Percentiles rank a stretch among this genome's conserved stretches.
These are phyloP conservation scores for Diversispora epigaea DNA, from an alignment of 192 early-diverging fungal species.

Conservation along the genomic window DNA sequence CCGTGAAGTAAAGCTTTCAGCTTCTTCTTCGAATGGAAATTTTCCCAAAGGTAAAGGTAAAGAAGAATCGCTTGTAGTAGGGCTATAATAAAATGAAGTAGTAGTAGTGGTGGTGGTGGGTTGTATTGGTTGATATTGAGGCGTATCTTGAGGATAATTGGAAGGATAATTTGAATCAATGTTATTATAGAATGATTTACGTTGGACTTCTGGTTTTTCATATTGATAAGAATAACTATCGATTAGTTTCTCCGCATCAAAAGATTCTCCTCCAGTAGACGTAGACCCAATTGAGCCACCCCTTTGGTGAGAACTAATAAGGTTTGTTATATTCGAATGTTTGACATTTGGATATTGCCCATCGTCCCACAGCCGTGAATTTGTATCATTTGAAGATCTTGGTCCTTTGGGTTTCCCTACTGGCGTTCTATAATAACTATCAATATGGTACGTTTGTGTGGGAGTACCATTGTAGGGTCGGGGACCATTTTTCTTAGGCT, in stretches of 20 bases:
- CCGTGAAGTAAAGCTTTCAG: background rate
- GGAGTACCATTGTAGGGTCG: conserved; percentile 11
- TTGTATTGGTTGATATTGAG: background rate
- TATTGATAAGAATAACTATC: background rate
- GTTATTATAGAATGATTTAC: background rate
- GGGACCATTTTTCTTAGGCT: conserved; percentile 12
- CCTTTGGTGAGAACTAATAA: background rate
- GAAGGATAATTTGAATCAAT: background rate
- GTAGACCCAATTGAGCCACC: background rate
- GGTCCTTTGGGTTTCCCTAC: background rate
- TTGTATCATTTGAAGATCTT: background rate
- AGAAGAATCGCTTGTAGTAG: background rate
- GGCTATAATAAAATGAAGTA: background rate
- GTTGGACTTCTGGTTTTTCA: background rate
- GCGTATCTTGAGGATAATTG: background rate
- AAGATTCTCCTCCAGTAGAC: background rate
- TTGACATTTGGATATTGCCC: background rate
- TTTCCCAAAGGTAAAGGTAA: background rate
- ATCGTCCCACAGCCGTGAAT: conserved; percentile 1
- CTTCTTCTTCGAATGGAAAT: background rate
- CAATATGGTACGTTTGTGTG: background rate
- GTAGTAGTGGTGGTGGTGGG: no score
- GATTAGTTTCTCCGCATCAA: background rate
- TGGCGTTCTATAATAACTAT: conserved; percentile 8
- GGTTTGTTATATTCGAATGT: background rate